These are phyloP conservation scores for Hirsutella minnesotensis DNA, from an alignment of 2,329 filamentous ascomycete species.

Conservation along the genomic window DNA sequence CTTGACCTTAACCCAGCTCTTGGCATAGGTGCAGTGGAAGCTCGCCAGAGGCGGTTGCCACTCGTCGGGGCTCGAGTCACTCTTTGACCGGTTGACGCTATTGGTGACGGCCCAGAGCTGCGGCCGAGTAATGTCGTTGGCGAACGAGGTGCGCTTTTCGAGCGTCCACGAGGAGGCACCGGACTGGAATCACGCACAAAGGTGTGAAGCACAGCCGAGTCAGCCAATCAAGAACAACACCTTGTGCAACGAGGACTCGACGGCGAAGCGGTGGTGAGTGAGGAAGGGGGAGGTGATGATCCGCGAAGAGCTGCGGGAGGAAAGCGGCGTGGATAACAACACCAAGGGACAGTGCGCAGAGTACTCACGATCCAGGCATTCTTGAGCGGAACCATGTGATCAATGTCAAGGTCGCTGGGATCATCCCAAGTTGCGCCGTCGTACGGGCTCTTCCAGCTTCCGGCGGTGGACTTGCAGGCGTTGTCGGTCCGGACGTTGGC, in stretches of 20 bases:
- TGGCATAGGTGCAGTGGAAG: slow-evolving; percentile 71
- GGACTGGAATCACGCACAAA: too few species aligned
- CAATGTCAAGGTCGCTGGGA: slow-evolving; percentile 64
- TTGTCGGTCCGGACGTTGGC: slow-evolving; percentile 44
- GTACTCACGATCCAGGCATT: slow-evolving; percentile 66
- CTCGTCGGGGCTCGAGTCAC: slow-evolving; percentile 59
- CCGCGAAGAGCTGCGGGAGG: not conserved
- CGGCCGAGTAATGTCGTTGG: slow-evolving; percentile 65
- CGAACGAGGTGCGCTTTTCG: slow-evolving; percentile 52
- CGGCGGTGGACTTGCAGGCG: slow-evolving; percentile 51
- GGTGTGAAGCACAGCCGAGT: not conserved
- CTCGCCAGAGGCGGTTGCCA: slow-evolving; percentile 62
- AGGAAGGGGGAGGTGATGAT: not conserved
- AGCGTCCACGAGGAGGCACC: slow-evolving; percentile 65
- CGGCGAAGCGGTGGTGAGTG: not conserved
- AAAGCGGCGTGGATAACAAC: too few species aligned
- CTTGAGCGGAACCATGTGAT: slow-evolving; percentile 71
- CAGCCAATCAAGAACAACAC: not conserved
- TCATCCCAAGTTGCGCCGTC: slow-evolving; percentile 60
- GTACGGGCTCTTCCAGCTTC: slow-evolving; percentile 61
- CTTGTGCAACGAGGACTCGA: not conserved
- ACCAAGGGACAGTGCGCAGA: too few species aligned
- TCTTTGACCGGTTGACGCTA: slow-evolving; percentile 60
- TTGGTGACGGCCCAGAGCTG: slow-evolving; percentile 74
- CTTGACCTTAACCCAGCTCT: slow-evolving; percentile 71